phyloP scores from a whole-genome alignment of 2,329 filamentous ascomycete species.

The Fusarium sp. region DNA sequence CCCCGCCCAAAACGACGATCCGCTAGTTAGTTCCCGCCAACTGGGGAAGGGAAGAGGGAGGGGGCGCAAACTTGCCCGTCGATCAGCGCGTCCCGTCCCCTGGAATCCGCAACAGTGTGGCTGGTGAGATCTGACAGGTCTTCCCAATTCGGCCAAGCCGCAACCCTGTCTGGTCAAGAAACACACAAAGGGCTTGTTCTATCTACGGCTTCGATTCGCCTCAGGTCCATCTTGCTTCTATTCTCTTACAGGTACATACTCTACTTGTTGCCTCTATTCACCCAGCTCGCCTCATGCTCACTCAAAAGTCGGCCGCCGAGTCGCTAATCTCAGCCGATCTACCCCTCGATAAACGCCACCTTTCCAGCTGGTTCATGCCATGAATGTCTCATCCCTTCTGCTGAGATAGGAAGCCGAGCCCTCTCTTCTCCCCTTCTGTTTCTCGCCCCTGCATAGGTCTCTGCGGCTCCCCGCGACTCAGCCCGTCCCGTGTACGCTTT shows the following conservation, averaged over 20 bases:
- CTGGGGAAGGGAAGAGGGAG: background rate
- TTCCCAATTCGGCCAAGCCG: background rate
- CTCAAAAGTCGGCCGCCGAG: too few species aligned
- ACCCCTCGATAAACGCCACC: background rate
- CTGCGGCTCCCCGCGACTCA: slow-evolving; percentile 30
- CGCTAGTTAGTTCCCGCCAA: slow-evolving; percentile 8
- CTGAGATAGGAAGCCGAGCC: slow-evolving; percentile 7
- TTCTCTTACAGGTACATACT: too few species aligned
- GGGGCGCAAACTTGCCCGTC: slow-evolving; percentile 10
- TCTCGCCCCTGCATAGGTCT: slow-evolving; percentile 19
- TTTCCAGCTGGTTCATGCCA: slow-evolving; percentile 7
- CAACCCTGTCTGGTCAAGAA: background rate
- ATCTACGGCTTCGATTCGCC: too few species aligned
- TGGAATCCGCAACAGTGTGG: slow-evolving; percentile 32
- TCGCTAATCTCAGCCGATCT: background rate
- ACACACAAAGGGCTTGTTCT: too few species aligned
- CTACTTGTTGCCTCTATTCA: too few species aligned
- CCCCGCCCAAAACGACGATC: background rate
- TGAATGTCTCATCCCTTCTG: slow-evolving; percentile 27
- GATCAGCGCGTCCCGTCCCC: slow-evolving; percentile 22
- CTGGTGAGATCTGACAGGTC: slow-evolving; percentile 38
- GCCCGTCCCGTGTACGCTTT: slow-evolving; percentile 39
- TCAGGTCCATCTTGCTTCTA: too few species aligned
- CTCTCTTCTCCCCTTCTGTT: slow-evolving; percentile 6
- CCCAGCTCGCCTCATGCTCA: too few species aligned